Evolutionary conservation across 2,329 filamentous ascomycete species (phyloP).

Genomic region (Hymenoscyphus linearis): DNA sequence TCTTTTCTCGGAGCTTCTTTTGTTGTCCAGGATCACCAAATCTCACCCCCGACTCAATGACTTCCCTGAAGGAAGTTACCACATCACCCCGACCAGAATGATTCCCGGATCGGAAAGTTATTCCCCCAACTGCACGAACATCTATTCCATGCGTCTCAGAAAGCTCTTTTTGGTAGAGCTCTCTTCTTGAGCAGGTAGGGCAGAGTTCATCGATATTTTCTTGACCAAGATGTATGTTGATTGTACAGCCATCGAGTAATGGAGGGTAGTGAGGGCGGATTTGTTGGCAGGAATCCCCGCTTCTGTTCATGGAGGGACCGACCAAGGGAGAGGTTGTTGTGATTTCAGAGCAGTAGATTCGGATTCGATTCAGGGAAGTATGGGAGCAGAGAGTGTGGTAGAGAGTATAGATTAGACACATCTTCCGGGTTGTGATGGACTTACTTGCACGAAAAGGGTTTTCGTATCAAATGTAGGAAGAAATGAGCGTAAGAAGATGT

Average conservation of each 20-base stretch:
- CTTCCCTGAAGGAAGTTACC: background rate
- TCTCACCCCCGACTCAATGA: background rate
- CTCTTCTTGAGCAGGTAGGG: background rate
- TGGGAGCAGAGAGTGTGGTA: background rate
- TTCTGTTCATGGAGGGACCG: too few relatives aligned
- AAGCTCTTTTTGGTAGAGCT: background rate
- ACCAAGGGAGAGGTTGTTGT: background rate
- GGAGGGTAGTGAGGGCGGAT: background rate
- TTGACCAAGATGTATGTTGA: background rate
- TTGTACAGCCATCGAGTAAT: background rate
- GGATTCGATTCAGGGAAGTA: background rate
- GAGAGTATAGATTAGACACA: background rate
- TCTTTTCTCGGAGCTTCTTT: background rate
- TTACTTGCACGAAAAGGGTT: background rate
- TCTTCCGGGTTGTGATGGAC: background rate
- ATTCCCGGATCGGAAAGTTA: background rate
- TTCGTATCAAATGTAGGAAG: background rate
- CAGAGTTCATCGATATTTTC: background rate
- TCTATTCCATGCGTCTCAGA: background rate
- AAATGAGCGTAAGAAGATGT: background rate
- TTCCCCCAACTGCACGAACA: background rate
- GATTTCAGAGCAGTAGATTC: background rate
- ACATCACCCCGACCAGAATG: background rate
- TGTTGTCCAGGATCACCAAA: background rate
- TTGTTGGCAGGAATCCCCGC: background rate